These are phyloP conservation scores for Hericium alpestre DNA, from an alignment of 768 basidiomycete species.

Conservation along the genomic window DNA sequence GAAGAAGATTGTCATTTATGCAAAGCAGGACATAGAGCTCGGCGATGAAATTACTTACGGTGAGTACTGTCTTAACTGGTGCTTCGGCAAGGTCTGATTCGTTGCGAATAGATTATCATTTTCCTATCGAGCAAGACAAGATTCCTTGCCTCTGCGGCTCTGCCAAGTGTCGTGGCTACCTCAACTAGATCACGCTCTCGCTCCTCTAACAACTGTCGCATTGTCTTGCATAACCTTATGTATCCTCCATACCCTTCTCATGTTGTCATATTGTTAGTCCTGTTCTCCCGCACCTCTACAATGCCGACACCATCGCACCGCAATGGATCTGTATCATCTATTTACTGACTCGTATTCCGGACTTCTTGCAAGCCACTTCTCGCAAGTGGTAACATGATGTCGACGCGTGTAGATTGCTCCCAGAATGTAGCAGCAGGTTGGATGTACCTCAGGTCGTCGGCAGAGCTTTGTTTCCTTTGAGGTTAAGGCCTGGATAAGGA, in stretches of 20 bases:
- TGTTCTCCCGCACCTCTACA: no score
- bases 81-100: neutral
- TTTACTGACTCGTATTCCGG: neutral
- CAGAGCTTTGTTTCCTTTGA: no score
- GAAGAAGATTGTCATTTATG: slow-evolving; percentile 99
- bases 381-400: neutral
- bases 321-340: slow-evolving; percentile 3
- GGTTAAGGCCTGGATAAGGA: no score
- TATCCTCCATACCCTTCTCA: slow-evolving; percentile 17
- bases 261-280: neutral
- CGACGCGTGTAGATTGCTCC: neutral
- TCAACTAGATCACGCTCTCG: slow-evolving; percentile 56
- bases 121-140: slow-evolving; percentile 97
- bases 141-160: slow-evolving; percentile 89
- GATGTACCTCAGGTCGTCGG: no score
- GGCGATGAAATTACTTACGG: slow-evolving; percentile 98
- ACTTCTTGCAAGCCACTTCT: neutral
- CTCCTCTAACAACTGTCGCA: neutral
- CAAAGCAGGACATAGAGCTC: slow-evolving; percentile 89
- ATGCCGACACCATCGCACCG: neutral
- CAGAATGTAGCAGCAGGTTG: neutral
- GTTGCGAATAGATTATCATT: slow-evolving; percentile 76
- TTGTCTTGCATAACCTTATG: slow-evolving; percentile 13
- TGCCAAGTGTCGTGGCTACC: slow-evolving; percentile 84
- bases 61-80: slow-evolving; percentile 28